phyloP scores from a whole-genome alignment of 805 yeast genomes.

The Suhomyces pyralidae region DNA sequence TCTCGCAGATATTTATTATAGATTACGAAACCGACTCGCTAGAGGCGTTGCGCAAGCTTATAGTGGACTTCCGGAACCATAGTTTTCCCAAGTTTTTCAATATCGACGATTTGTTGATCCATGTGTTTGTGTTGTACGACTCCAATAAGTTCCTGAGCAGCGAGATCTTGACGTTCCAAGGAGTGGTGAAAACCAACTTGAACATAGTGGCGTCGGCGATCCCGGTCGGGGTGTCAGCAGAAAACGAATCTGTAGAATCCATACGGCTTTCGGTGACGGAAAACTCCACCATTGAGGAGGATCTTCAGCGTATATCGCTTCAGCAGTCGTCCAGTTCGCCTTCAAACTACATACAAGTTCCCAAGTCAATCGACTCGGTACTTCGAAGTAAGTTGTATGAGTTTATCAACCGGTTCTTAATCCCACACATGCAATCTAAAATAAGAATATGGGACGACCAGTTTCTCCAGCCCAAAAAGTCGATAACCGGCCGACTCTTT shows the following conservation, averaged over 20 bases:
- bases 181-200: conserved; percentile 22
- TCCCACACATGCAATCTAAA: conserved; percentile 85
- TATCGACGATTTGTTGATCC: conserved; percentile 55
- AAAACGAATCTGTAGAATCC: conserved; percentile 11
- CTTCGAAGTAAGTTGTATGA: conserved; percentile 44
- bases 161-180: conserved; percentile 31
- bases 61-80: conserved; percentile 50
- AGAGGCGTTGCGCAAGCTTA: conserved; percentile 54
- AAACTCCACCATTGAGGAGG: conserved; percentile 49
- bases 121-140: conserved; percentile 33
- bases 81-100: conserved; percentile 64
- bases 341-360: conserved; percentile 19
- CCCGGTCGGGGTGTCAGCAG: conserved; percentile 8
- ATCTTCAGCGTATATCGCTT: conserved; percentile 36
- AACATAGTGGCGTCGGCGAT: conserved; percentile 26
- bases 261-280: conserved; percentile 16
- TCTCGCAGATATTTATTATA: conserved; percentile 67
- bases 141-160: conserved; percentile 17
- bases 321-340: conserved; percentile 13
- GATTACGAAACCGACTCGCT: conserved; percentile 49
- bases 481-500: conserved; percentile 71
- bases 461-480: conserved; percentile 69
- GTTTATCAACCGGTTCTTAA: conserved; percentile 46
- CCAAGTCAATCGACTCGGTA: conserved; percentile 38
- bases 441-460: conserved; percentile 85